phyloP scores from a whole-genome alignment of 306 rosid genomes.

The Begonia peltatifolia region DNA sequence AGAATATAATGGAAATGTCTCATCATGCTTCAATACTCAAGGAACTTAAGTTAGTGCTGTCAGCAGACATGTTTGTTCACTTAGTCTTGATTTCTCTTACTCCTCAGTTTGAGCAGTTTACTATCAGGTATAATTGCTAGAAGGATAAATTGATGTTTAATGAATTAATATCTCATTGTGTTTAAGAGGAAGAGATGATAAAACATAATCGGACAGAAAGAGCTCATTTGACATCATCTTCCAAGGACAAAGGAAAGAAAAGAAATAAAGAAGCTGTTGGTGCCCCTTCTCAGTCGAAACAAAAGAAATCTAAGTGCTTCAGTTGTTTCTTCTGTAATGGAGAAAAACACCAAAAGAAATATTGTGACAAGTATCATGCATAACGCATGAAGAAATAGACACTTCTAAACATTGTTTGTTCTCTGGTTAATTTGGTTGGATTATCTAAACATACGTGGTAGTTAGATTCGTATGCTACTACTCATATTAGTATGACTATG shows the following conservation, averaged over 20 bases:
- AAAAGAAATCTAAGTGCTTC: too few species aligned
- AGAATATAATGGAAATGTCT: constrained; percentile 2
- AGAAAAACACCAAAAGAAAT: too few species aligned
- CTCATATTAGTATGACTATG: too few species aligned
- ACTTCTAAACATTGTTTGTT: too few species aligned
- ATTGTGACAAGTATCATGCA: too few species aligned
- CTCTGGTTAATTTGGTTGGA: too few species aligned
- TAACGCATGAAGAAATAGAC: too few species aligned
- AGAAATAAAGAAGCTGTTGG: too few species aligned
- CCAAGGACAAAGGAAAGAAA: background rate
- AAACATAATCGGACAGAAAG: background rate
- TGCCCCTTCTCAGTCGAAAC: too few species aligned
- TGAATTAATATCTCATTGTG: background rate
- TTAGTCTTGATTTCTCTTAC: constrained; percentile 1
- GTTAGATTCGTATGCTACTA: too few species aligned
- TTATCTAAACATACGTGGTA: too few species aligned
- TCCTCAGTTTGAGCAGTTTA: background rate
- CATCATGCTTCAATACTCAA: background rate
- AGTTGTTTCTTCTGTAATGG: too few species aligned
- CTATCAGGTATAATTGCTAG: background rate
- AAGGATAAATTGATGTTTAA: background rate
- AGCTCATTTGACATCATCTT: background rate
- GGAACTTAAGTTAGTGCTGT: background rate
- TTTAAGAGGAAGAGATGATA: constrained; percentile 1
- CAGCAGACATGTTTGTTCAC: background rate